Percentiles rank a stretch among this genome's conserved stretches.
These are phyloP conservation scores for Heliosperma pusillum DNA, from an alignment of 148 eudicot genomes.

Conservation along the genomic window DNA sequence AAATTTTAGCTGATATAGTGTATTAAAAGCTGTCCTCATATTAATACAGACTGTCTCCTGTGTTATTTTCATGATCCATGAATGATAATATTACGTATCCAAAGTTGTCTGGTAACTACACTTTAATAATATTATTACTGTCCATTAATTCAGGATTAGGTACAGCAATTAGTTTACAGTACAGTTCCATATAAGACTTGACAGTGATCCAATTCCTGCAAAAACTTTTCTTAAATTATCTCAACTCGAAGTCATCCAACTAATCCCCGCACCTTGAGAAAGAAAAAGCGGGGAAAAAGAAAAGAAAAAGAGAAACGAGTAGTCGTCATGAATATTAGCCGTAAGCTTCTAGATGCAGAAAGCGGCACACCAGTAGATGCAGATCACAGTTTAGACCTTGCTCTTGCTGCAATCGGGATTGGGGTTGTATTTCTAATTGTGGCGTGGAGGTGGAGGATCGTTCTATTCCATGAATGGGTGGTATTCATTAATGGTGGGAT, in stretches of 20 bases:
- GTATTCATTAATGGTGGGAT: not conserved
- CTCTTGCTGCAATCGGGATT: not conserved
- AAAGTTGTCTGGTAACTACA: conserved; percentile 9
- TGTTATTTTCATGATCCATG: conserved; percentile 13
- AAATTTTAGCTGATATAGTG: not conserved
- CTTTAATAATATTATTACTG: conserved; percentile 10
- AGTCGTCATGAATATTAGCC: not conserved
- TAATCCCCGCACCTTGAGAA: not conserved
- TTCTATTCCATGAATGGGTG: conserved; percentile 6
- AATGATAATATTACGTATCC: not conserved
- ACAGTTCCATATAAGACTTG: conserved; percentile 6
- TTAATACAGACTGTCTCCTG: not conserved
- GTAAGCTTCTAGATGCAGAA: conserved; percentile 1
- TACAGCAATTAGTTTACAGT: conserved; percentile 3
- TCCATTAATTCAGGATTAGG: conserved; percentile 1
- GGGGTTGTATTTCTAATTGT: not conserved
- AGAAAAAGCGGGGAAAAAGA: too few species aligned
- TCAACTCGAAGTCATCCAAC: not conserved
- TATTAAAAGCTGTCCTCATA: not conserved
- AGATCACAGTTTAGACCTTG: not conserved
- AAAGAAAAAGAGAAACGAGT: not conserved
- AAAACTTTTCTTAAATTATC: not conserved
- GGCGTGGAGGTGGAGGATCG: conserved; percentile 1
- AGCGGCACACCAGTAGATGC: not conserved
- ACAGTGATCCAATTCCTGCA: not conserved